Evolutionary conservation across 306 rosid species (phyloP).

Genomic region (Glycine soja): DNA sequence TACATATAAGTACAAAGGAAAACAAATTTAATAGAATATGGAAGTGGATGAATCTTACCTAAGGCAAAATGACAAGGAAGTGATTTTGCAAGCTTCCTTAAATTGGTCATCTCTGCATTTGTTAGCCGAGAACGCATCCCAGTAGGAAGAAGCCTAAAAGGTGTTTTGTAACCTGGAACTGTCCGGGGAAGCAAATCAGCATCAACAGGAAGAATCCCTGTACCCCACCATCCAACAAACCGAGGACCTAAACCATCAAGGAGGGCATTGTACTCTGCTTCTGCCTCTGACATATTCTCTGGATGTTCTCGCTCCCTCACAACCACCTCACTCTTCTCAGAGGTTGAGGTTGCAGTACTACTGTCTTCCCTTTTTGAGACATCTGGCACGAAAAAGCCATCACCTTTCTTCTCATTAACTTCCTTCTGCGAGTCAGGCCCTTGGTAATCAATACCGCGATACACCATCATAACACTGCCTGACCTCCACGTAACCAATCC

Average conservation of each 20-base stretch:
- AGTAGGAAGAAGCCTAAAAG: slow-evolving; percentile 91
- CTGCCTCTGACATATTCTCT: slow-evolving; percentile 72
- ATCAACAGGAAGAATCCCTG: slow-evolving; percentile 92
- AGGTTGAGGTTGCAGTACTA: slow-evolving; percentile 40
- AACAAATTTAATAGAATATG: slow-evolving; percentile 28
- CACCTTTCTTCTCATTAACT: slow-evolving; percentile 60
- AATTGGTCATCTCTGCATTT: slow-evolving; percentile 87
- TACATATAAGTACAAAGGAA: slow-evolving; percentile 40
- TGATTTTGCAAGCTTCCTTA: slow-evolving; percentile 79
- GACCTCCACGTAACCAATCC: slow-evolving; percentile 91
- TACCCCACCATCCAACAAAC: slow-evolving; percentile 97
- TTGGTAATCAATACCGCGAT: slow-evolving; percentile 86
- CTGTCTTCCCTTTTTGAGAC: slow-evolving; percentile 46
- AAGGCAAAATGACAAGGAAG: slow-evolving; percentile 98
- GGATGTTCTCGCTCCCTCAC: slow-evolving; percentile 46
- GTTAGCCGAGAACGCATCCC: slow-evolving; percentile 94
- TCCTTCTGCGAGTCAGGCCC: slow-evolving; percentile 64
- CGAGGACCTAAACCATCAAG: slow-evolving; percentile 95
- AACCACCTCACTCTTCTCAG: slow-evolving; percentile 54
- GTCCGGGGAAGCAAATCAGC: slow-evolving; percentile 86
- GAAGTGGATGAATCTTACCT: slow-evolving; percentile 59
- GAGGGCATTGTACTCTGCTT: slow-evolving; percentile 76
- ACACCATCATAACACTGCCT: slow-evolving; percentile 97
- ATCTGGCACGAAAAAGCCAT: slow-evolving; percentile 69
- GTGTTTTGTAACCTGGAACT: slow-evolving; percentile 90